These are phyloP conservation scores for Rhododendron molle DNA, from an alignment of 148 eudicot species.

Conservation along the genomic window DNA sequence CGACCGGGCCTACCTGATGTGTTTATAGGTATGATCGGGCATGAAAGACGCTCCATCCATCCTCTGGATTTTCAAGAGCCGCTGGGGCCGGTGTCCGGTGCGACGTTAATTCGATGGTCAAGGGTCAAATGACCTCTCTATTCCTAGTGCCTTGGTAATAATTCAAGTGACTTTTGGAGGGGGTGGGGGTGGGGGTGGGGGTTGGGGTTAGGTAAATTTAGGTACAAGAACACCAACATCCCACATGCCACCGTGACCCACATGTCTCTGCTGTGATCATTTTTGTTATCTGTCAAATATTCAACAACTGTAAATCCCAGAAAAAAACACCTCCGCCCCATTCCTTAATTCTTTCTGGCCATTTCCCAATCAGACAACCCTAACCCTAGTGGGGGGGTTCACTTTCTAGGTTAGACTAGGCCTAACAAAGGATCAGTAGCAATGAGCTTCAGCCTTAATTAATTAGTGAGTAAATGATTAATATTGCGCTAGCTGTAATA, in stretches of 20 bases:
- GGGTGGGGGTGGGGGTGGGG: too few relatives aligned
- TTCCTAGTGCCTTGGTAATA: background rate
- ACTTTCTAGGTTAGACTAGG: background rate
- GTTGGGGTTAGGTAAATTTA: background rate
- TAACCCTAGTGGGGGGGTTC: background rate
- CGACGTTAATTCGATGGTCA: too few relatives aligned
- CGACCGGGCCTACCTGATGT: too few relatives aligned
- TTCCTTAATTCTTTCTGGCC: background rate
- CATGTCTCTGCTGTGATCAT: background rate
- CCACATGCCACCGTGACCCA: conserved; percentile 11
- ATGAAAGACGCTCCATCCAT: too few relatives aligned
- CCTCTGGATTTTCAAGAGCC: too few relatives aligned
- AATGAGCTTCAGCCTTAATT: background rate
- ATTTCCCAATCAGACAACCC: background rate
- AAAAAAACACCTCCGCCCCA: background rate
- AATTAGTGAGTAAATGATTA: background rate
- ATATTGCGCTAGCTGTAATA: too few relatives aligned
- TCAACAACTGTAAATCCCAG: background rate
- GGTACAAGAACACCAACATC: background rate
- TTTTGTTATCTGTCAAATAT: background rate
- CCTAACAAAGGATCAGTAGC: background rate
- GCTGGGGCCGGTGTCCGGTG: too few relatives aligned
- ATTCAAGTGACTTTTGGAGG: background rate
- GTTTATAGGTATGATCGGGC: too few relatives aligned
- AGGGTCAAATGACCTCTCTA: background rate